Evolutionary conservation across 768 basidiomycete genomes (phyloP).

Genomic region (Mycena haematopus): DNA sequence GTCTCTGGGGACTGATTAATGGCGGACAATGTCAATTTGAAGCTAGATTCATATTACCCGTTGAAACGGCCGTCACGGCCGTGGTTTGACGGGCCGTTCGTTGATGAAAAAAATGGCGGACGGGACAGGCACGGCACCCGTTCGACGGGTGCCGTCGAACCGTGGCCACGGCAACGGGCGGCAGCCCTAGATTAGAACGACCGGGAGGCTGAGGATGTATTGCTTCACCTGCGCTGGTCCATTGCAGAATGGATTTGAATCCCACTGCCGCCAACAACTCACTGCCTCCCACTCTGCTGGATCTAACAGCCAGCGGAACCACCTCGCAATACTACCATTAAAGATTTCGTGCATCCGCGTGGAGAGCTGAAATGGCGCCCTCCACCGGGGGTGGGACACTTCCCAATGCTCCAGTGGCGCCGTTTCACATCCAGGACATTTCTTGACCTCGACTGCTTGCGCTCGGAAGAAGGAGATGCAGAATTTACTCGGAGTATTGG

Average conservation of each 20-base stretch:
- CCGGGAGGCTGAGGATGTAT: constrained; percentile 17
- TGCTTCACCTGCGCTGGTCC: background rate
- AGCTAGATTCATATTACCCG: too few species aligned
- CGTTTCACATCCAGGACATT: constrained; percentile 5
- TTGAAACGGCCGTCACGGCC: too few species aligned
- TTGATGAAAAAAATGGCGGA: too few species aligned
- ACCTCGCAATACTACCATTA: background rate
- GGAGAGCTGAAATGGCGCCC: constrained; percentile 16
- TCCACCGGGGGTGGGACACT: constrained; percentile 7
- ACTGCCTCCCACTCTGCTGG: constrained; percentile 4
- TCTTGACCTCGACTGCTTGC: constrained; percentile 9
- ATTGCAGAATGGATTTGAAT: constrained; percentile 5
- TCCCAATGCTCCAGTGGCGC: constrained; percentile 20
- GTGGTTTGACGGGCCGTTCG: too few species aligned
- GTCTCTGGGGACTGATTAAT: too few species aligned
- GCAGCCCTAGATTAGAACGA: too few species aligned
- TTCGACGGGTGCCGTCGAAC: too few species aligned
- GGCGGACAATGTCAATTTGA: too few species aligned
- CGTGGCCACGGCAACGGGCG: too few species aligned
- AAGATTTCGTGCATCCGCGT: background rate
- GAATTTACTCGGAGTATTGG: background rate
- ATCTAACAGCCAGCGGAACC: constrained; percentile 18
- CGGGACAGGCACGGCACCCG: too few species aligned
- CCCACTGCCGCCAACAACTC: constrained; percentile 16
- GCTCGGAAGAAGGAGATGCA: constrained; percentile 11